These are phyloP conservation scores for Xylariaceae sp. DNA, from an alignment of 2,329 filamentous ascomycete genomes.

Conservation along the genomic window DNA sequence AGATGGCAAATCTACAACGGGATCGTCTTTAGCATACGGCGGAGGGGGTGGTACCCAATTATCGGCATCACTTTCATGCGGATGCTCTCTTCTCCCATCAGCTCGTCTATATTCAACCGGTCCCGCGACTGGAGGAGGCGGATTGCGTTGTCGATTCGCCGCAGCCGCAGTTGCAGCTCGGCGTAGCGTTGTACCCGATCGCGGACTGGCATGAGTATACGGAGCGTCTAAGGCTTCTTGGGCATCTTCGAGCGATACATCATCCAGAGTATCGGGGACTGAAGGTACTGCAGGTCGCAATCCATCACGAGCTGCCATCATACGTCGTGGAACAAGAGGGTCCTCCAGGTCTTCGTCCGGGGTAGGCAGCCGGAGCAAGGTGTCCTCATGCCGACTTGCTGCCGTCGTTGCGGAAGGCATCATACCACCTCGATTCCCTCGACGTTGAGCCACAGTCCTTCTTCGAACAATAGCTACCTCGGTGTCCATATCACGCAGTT, in stretches of 20 bases:
- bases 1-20: constrained; percentile 48
- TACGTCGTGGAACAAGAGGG: constrained; percentile 49
- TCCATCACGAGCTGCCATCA: constrained; percentile 34
- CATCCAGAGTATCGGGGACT: constrained; percentile 39
- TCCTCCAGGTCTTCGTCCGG: constrained; percentile 43
- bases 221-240: constrained; percentile 65
- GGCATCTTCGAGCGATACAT: constrained; percentile 47
- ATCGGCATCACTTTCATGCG: constrained; percentile 82
- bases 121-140: constrained; percentile 50
- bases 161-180: constrained; percentile 75
- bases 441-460: constrained; percentile 64
- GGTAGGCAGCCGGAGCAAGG: constrained; percentile 31
- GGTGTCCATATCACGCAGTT: constrained; percentile 67
- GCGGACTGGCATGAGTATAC: constrained; percentile 68
- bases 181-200: constrained; percentile 65
- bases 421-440: constrained; percentile 45
- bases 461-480: constrained; percentile 77
- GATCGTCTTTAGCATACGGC: constrained; percentile 67
- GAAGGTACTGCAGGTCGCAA: constrained; percentile 16
- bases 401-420: constrained; percentile 48
- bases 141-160: constrained; percentile 64
- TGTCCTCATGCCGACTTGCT: constrained; percentile 23
- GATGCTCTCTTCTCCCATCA: constrained; percentile 67
- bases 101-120: constrained; percentile 62
- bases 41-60: constrained; percentile 86